Evolutionary conservation across 495 filamentous ascomycete species (phyloP).

Genomic region (Hypoxylon subgilvum): DNA sequence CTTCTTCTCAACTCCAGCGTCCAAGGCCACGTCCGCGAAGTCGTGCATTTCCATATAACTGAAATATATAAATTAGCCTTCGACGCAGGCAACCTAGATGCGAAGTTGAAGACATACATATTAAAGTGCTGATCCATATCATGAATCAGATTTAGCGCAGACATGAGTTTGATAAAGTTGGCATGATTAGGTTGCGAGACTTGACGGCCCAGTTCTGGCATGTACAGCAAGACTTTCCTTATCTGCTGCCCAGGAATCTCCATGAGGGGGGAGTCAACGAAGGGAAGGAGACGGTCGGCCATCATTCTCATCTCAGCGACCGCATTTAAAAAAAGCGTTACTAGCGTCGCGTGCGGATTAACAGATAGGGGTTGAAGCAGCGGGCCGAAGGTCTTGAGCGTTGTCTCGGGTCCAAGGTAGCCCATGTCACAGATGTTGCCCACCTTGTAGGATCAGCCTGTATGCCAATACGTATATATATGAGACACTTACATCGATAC

Average conservation of each 20-base stretch:
- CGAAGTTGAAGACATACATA: conserved; percentile 7
- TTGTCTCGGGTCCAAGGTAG: conserved; percentile 23
- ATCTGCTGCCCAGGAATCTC: no score
- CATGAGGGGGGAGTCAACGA: no score
- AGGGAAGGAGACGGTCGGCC: no score
- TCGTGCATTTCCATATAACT: conserved; percentile 10
- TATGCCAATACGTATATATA: no score
- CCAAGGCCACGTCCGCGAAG: not conserved
- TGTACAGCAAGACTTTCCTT: no score
- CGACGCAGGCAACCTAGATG: not conserved
- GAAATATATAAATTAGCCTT: not conserved
- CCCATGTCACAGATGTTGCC: conserved; percentile 29
- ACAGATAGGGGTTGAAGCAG: conserved; percentile 22
- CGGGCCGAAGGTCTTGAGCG: conserved; percentile 8
- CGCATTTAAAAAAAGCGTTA: conserved; percentile 40
- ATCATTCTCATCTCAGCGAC: conserved; percentile 30
- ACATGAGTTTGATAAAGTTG: conserved; percentile 2
- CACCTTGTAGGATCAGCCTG: conserved; percentile 1
- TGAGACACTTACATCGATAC: conserved; percentile 37
- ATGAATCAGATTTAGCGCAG: conserved; percentile 3
- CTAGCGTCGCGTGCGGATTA: conserved; percentile 37
- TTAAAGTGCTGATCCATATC: conserved; percentile 36
- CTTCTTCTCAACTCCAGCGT: conserved; percentile 34
- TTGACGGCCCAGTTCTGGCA: no score
- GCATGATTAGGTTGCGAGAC: conserved; percentile 17